Conservation (phyloP, 2,329 filamentous ascomycete species). For the Verticillium klebahnii region DNA sequence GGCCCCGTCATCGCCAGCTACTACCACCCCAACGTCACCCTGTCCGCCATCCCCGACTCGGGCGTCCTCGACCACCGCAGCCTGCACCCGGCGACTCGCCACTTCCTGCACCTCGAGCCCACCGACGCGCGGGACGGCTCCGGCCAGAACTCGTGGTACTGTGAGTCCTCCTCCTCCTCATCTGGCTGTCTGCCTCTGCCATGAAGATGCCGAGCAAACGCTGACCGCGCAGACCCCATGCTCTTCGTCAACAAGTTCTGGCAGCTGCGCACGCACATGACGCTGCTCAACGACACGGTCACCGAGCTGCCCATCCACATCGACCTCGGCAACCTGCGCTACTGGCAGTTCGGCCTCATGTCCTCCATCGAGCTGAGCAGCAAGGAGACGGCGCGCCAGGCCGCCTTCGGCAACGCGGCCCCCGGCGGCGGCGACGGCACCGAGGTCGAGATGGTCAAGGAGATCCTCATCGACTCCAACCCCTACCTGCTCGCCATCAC, state of each 20-base stretch:
- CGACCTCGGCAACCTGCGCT: slow-evolving; percentile 72
- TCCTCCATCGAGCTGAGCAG: slow-evolving; percentile 82
- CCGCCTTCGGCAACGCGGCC: slow-evolving; percentile 66
- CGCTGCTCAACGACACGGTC: slow-evolving; percentile 83
- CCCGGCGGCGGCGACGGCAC: slow-evolving; percentile 81
- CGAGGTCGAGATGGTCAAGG: slow-evolving; percentile 97
- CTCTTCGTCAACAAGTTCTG: slow-evolving; percentile 95
- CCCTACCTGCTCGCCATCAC: slow-evolving; percentile 85
- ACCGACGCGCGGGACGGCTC: slow-evolving; percentile 77
- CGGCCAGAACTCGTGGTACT: slow-evolving; percentile 91
- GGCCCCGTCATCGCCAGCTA: slow-evolving; percentile 76
- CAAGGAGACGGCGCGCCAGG: slow-evolving; percentile 75
- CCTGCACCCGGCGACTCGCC: slow-evolving; percentile 68
- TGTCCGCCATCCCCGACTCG: slow-evolving; percentile 79
- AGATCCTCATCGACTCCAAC: slow-evolving; percentile 90
- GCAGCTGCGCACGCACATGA: slow-evolving; percentile 92
- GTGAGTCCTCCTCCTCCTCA: too few species aligned
- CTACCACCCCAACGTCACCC: slow-evolving; percentile 91
- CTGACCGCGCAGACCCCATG: slow-evolving; percentile 51
- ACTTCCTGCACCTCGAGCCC: slow-evolving; percentile 74
- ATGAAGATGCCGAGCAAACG: too few species aligned
- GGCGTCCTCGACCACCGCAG: slow-evolving; percentile 64
- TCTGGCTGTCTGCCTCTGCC: too few species aligned
- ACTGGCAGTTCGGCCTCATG: slow-evolving; percentile 88
- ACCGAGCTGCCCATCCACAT: slow-evolving; percentile 77